Evolutionary conservation across 768 basidiomycete species (phyloP), one percentile per base, ranked within the genome.

Genomic region (Tricholoma bakamatsutake): DNA sequence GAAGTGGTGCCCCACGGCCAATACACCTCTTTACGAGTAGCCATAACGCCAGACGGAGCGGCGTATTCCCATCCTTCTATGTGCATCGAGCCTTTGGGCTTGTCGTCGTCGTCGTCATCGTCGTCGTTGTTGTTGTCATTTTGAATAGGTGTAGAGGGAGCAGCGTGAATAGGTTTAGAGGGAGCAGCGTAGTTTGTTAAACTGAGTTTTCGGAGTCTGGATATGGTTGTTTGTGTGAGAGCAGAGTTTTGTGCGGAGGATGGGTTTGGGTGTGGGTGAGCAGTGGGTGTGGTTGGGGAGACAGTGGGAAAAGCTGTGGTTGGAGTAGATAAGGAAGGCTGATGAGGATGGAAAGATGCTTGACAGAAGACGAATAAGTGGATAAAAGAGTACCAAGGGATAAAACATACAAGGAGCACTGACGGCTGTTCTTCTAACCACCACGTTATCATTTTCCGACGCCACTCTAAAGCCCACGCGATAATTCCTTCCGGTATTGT

Each of bases 401-500:
- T 31, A 24, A 48, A 12, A 69, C 67, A 56, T 57, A 74, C 72
- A 59, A 63, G 71, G 72, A 27, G 72, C 71, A 54, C 70, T 71
- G 13, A 68, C 50, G 21, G 58, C 61, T 11, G 63, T 62, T 46
- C 69, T 57, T 53, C 30, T 45, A 13, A 24, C 31, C 1, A 18
- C 11, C 9, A 6, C 12, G 27, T 5, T n/a, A 0, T 42, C 31
- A 17, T 52, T 31, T 46, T 34, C 51, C 39, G 42, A 1, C 10
- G 8, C 34, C 5, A 45, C 24, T 2, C 24, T 15, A 71, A 98
- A 98, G 24, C 71, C 76, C 52, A 97, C 72, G 24, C 80, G 74
- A 74, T 95, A 98, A 67, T 98, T 95, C 59, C 67, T 60, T 0
- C 85, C 86, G 3, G 61, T 70, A 62, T 96, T 96, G 67, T 93